Conservation (phyloP, 2,329 filamentous ascomycete species). For the Aspergillus oerlinghausenensis region DNA sequence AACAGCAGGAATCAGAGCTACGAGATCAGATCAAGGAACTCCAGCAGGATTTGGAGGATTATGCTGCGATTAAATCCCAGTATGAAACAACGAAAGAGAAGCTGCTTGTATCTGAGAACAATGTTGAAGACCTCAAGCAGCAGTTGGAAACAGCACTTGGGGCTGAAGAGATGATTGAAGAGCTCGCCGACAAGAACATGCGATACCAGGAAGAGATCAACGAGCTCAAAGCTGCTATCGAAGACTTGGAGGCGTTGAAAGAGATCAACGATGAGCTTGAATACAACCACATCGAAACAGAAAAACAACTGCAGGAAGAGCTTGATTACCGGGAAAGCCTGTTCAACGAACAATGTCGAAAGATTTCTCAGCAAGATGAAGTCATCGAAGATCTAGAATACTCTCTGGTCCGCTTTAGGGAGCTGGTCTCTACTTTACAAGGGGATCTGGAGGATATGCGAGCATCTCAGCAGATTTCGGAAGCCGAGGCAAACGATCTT, state of each 20-base stretch:
- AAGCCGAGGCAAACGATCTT: constrained; percentile 86
- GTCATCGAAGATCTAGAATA: constrained; percentile 83
- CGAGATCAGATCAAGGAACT: constrained; percentile 68
- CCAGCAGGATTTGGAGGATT: constrained; percentile 69
- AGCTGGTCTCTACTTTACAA: constrained; percentile 81
- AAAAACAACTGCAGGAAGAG: constrained; percentile 91
- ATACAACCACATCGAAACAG: constrained; percentile 84
- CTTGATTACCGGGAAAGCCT: constrained; percentile 82
- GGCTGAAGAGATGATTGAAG: constrained; percentile 90
- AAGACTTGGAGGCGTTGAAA: constrained; percentile 82
- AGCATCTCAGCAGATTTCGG: constrained; percentile 85
- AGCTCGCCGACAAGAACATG: constrained; percentile 83
- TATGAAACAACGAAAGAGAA: constrained; percentile 68
- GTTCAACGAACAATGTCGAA: constrained; percentile 74
- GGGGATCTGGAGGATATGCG: constrained; percentile 86
- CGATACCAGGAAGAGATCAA: constrained; percentile 76
- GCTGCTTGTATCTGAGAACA: constrained; percentile 65
- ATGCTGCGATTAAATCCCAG: constrained; percentile 62
- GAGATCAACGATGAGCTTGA: constrained; percentile 95
- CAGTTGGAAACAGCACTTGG: constrained; percentile 85
- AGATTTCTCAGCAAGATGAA: constrained; percentile 71
- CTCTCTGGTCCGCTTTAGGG: constrained; percentile 80
- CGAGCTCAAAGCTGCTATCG: constrained; percentile 73
- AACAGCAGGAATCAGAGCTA: constrained; percentile 77
- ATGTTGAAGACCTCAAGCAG: constrained; percentile 79